These are phyloP conservation scores for Dimocarpus longan DNA, from an alignment of 345 rosid species.

Conservation along the genomic window DNA sequence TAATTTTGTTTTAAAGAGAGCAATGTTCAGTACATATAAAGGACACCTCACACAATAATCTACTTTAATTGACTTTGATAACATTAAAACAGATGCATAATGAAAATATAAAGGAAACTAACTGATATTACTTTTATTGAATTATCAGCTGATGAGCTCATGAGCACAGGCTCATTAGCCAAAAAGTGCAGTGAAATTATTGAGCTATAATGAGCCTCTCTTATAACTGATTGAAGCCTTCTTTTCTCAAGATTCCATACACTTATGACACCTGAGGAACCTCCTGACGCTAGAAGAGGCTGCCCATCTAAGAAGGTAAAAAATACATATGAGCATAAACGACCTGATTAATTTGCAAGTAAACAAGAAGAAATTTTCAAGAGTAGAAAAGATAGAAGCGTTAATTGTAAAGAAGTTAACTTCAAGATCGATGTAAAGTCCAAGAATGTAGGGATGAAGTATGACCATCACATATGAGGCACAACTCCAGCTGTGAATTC, in stretches of 20 bases:
- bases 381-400: neutral
- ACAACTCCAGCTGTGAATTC: neutral
- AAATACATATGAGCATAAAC: slow-evolving; percentile 10
- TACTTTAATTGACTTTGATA: neutral
- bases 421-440: neutral
- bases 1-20: neutral
- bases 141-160: slow-evolving; percentile 96
- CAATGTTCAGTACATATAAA: neutral
- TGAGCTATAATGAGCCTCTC: slow-evolving; percentile 93
- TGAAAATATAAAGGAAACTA: neutral
- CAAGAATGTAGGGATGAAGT: neutral
- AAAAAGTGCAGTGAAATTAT: slow-evolving; percentile 79
- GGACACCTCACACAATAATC: neutral
- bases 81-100: neutral
- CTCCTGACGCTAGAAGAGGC: slow-evolving; percentile 94
- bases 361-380: slow-evolving; percentile 6
- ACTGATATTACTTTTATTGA: slow-evolving; percentile 71
- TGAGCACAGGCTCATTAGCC: slow-evolving; percentile 93
- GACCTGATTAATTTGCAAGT: neutral
- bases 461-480: neutral
- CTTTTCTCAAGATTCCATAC: slow-evolving; percentile 96
- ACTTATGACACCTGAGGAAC: slow-evolving; percentile 94
- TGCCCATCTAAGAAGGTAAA: slow-evolving; percentile 65
- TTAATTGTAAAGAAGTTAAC: neutral
- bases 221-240: slow-evolving; percentile 82